These are phyloP conservation scores for Ettlia oleoabundans DNA, from an alignment of 139 green algal genomes.

Conservation along the genomic window DNA sequence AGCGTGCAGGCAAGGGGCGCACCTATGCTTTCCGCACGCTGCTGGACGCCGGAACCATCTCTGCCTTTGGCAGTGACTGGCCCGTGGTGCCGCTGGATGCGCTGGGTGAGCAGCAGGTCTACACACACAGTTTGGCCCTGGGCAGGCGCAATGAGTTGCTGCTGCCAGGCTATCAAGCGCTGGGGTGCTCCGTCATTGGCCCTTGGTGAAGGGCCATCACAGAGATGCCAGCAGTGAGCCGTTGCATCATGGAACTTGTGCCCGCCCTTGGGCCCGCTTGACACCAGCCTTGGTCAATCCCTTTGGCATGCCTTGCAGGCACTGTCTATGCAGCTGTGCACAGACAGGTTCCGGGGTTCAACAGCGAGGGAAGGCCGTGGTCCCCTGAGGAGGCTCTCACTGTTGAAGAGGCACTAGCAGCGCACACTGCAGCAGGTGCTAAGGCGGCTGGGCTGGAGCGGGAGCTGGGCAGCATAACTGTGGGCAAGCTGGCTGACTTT, in stretches of 20 bases:
- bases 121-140: neutral
- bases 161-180: neutral
- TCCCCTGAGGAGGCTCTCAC: conserved; percentile 40
- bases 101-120: neutral
- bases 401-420: conserved; percentile 46
- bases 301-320: conserved; percentile 6
- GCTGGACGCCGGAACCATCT: conserved; percentile 36
- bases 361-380: neutral
- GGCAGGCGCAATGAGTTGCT: neutral
- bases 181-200: neutral
- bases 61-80: conserved; percentile 71
- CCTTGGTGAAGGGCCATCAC: neutral
- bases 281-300: too few species aligned
- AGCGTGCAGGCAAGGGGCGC: conserved; percentile 24
- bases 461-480: conserved; percentile 37
- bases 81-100: conserved; percentile 69
- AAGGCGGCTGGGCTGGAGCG: conserved; percentile 26
- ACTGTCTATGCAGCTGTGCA: conserved; percentile 42
- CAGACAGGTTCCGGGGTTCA: conserved; percentile 21
- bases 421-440: conserved; percentile 45
- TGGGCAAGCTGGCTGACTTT: conserved; percentile 65
- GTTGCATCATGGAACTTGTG: too few species aligned
- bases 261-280: too few species aligned
- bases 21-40: conserved; percentile 59
- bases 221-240: too few species aligned